Percentiles rank a stretch among this genome's conserved stretches.
These are phyloP conservation scores for Cyberlindnera xishuangbannaensis DNA, from an alignment of 805 yeast species.

Conservation along the genomic window DNA sequence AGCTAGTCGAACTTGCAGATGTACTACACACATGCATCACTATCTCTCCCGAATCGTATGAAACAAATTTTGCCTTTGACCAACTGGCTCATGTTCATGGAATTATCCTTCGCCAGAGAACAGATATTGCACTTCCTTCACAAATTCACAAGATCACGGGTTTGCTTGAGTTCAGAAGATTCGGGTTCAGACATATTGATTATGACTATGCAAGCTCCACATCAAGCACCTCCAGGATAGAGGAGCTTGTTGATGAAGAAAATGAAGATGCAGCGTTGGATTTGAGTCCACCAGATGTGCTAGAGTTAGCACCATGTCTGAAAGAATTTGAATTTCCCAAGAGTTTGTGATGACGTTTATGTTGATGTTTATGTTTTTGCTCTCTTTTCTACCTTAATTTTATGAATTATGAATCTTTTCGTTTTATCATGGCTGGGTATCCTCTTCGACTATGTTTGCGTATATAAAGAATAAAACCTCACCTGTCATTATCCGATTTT, in stretches of 20 bases:
- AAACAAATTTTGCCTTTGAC: constrained; percentile 15
- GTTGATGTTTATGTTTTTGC: too few species aligned
- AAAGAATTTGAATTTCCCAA: constrained; percentile 7
- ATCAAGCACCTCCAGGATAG: not conserved
- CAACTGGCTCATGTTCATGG: constrained; percentile 15
- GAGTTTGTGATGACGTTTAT: not conserved
- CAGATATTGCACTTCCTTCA: constrained; percentile 14
- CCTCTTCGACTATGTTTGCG: too few species aligned
- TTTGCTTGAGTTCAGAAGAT: constrained; percentile 10
- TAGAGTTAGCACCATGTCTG: constrained; percentile 3
- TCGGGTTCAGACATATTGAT: constrained; percentile 7
- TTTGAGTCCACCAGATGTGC: not conserved
- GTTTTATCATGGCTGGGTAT: too few species aligned
- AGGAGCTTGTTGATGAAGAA: constrained; percentile 2
- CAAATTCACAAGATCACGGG: constrained; percentile 10
- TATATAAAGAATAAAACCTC: too few species aligned
- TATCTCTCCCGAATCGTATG: constrained; percentile 6
- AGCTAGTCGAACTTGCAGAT: constrained; percentile 20
- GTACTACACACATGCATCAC: constrained; percentile 12
- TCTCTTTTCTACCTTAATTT: too few species aligned
- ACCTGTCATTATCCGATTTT: too few species aligned
- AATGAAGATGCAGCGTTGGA: constrained; percentile 1
- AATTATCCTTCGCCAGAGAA: constrained; percentile 13
- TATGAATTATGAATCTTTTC: too few species aligned
- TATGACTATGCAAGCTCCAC: not conserved